Conservation (phyloP, 2,329 filamentous ascomycete genomes). For the Aspergillus udagawae region DNA sequence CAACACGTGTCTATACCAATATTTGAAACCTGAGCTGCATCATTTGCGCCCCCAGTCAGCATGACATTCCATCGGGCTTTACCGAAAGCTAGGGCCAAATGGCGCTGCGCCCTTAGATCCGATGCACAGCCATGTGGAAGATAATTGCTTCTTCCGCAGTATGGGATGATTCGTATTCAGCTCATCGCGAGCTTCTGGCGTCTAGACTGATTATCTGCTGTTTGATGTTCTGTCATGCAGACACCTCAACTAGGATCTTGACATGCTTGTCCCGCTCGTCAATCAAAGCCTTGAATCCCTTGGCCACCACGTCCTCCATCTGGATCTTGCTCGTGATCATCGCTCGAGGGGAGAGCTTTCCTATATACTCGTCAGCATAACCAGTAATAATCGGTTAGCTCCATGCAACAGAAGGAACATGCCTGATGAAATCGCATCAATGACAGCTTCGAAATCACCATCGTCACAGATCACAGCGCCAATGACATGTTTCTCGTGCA, state of each 20-base stretch:
- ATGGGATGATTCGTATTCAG: neutral
- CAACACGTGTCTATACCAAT: neutral
- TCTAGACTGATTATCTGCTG: neutral
- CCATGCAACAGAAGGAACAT: conserved; percentile 2
- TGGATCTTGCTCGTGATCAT: conserved; percentile 61
- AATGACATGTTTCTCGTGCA: conserved; percentile 51
- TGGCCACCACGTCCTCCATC: conserved; percentile 54
- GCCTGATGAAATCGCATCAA: conserved; percentile 44
- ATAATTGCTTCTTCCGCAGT: neutral
- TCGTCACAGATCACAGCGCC: conserved; percentile 47
- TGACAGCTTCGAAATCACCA: conserved; percentile 57
- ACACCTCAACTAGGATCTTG: conserved; percentile 54
- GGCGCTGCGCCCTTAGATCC: neutral
- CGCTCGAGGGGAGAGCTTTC: conserved; percentile 48
- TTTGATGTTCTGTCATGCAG: conserved; percentile 9
- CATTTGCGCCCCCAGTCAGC: neutral
- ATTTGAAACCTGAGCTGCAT: neutral
- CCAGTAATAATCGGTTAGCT: neutral
- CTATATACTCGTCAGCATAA: conserved; percentile 30
- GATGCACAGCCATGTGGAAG: neutral
- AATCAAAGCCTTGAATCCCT: conserved; percentile 55
- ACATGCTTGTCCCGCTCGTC: conserved; percentile 60
- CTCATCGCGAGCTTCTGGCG: neutral
- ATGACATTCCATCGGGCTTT: neutral
- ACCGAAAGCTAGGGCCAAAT: neutral